Conservation (phyloP, 2,329 filamentous ascomycete species). For the Aspergillus costaricaensis region DNA sequence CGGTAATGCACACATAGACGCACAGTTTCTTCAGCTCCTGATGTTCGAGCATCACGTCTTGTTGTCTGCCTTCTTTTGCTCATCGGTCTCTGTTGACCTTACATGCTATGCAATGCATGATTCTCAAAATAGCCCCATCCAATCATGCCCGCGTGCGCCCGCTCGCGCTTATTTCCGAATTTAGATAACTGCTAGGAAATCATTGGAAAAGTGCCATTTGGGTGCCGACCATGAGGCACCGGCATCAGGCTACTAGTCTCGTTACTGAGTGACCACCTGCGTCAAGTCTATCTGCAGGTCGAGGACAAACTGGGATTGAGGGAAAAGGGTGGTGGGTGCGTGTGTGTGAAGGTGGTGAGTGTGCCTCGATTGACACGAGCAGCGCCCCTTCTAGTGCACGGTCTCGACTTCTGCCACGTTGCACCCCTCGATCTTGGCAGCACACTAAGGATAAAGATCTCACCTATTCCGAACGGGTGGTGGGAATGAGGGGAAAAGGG, state of each 20-base stretch:
- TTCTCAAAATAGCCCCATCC: neutral
- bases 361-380: slow-evolving; percentile 5
- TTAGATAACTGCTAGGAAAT: neutral
- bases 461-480: slow-evolving; percentile 21
- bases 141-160: neutral
- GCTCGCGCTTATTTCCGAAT: neutral
- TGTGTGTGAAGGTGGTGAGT: neutral
- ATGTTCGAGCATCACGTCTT: neutral
- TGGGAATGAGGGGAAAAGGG: neutral
- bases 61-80: neutral
- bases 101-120: neutral
- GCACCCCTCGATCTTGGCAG: slow-evolving; percentile 29
- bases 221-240: neutral
- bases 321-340: neutral
- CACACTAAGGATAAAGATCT: slow-evolving; percentile 31
- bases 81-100: neutral
- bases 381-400: slow-evolving; percentile 16
- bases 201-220: neutral
- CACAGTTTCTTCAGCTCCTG: neutral
- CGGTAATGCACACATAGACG: neutral
- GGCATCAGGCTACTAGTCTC: too few species aligned
- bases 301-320: slow-evolving; percentile 1
- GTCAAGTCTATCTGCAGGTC: slow-evolving; percentile 9
- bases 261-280: slow-evolving; percentile 16
- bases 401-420: slow-evolving; percentile 27